phyloP scores from a whole-genome alignment of 139 green algal species.

The Diplosphaera chodatii region DNA sequence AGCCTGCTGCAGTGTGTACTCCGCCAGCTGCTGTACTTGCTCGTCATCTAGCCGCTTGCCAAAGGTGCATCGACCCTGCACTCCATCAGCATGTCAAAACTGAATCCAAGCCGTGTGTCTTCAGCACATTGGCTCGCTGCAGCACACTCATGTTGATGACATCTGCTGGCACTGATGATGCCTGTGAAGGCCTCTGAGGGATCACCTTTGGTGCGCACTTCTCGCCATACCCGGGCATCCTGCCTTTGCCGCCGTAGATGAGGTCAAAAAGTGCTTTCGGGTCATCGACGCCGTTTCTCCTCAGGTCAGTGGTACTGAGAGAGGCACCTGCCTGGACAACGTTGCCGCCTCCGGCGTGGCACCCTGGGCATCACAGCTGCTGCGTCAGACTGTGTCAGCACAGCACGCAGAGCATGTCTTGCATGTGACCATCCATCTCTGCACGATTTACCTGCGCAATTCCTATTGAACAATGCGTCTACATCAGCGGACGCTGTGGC shows the following conservation, averaged over 20 bases:
- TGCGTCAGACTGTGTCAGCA: too few relatives aligned
- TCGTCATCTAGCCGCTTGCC: conserved; percentile 55
- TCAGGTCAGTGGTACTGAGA: conserved; percentile 43
- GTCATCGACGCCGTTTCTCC: conserved; percentile 37
- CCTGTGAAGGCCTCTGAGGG: too few relatives aligned
- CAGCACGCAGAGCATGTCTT: too few relatives aligned
- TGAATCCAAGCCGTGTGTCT: too few relatives aligned
- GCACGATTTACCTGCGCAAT: too few relatives aligned
- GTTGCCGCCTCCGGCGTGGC: conserved; percentile 71
- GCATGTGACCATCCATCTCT: too few relatives aligned
- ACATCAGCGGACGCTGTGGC: too few relatives aligned
- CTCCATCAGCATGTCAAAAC: neutral
- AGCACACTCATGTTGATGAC: too few relatives aligned
- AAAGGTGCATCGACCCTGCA: conserved; percentile 74
- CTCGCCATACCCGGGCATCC: conserved; percentile 77
- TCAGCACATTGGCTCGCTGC: too few relatives aligned
- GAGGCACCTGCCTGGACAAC: conserved; percentile 55
- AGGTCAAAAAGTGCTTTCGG: conserved; percentile 57
- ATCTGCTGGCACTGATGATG: too few relatives aligned
- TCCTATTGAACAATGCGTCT: too few relatives aligned
- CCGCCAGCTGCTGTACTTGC: conserved; percentile 47
- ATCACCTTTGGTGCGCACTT: conserved; percentile 68
- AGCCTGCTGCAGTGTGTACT: conserved; percentile 58
- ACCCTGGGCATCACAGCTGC: conserved; percentile 52
- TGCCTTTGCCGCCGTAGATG: conserved; percentile 66